Evolutionary conservation across 768 basidiomycete species (phyloP), one percentile per base, ranked within the genome.

Genomic region (Termitomyces sp.): DNA sequence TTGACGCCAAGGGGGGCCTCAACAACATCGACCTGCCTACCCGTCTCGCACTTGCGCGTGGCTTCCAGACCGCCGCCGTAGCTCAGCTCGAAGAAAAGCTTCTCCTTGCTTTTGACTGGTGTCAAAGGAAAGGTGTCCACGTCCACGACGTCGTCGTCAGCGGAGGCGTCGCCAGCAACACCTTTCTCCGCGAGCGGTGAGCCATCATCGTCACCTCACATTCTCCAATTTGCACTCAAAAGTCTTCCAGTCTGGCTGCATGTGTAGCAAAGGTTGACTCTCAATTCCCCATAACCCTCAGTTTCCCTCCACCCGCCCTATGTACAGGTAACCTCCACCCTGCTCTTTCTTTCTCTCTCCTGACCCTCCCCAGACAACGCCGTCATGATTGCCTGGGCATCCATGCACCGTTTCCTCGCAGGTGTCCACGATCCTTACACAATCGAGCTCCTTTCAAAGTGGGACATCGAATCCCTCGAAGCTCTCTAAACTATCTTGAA

Each of bases 351-450:
- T 28, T 39, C 30, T 7, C 16, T 9, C 8, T 21, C 37, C 28
- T 28, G 16, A 52, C 42, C 16, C 23, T 27, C 11, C 39, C 0
- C 61, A 95, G 96, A 98, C 64, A 98, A 98, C 68, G 96, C 96
- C 0, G 95, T 83, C 9, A 98, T 98, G 96, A 91, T 98, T 61
- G 96, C 82, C 2, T 96, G 89, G 90, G 89, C 94, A 3, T 86
- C 91, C 0, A 88, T 95, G 80, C 73, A 86, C 63, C 83, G 94
- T 12, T 89, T 97, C 59, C 75, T 88, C 25, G 73, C 72, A 0
- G 74, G 73, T 3, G 84, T 87, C 56, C 71, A 78, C 43, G 88
- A 88, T 63, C 73, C 79, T 8, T 91, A 86, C 60, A 73, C 77
- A 23, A 75, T 89, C 14, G 79, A 79, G 21, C 71, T 87, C 7